Percentiles rank a stretch among this genome's conserved stretches.
Evolutionary conservation across 345 rosid genomes (phyloP).

Genomic region (Brassica cretica): DNA sequence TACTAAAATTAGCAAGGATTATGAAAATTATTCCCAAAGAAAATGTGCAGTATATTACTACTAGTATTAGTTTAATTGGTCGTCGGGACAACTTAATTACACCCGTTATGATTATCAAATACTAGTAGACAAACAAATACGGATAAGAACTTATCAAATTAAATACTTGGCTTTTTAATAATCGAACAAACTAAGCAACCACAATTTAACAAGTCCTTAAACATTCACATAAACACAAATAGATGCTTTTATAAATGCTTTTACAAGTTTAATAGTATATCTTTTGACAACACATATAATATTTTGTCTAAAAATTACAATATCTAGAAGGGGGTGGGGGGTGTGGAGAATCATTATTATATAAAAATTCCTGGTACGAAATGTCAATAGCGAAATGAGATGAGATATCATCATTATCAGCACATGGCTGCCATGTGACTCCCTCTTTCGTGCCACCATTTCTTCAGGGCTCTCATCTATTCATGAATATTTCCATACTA

Average conservation of each 20-base stretch:
- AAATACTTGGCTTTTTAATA: constrained; percentile 30
- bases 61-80: neutral
- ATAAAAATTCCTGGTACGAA: constrained; percentile 23
- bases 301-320: neutral
- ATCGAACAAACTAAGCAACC: constrained; percentile 23
- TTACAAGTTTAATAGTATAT: constrained; percentile 10
- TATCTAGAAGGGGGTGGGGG: neutral
- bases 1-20: constrained; percentile 1
- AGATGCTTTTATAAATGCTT: constrained; percentile 4
- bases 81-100: constrained; percentile 11
- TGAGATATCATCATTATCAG: constrained; percentile 14
- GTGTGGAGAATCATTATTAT: neutral
- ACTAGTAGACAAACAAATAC: constrained; percentile 10
- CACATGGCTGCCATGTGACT: constrained; percentile 44
- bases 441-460: constrained; percentile 29
- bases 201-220: constrained; percentile 22
- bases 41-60: neutral
- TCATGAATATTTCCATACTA: constrained; percentile 13
- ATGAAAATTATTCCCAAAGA: neutral
- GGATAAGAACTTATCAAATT: constrained; percentile 21
- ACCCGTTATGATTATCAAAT: constrained; percentile 18
- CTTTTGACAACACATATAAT: constrained; percentile 18
- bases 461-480: constrained; percentile 33
- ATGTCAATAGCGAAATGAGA: constrained; percentile 34
- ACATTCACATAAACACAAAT: constrained; percentile 22